Evolutionary conservation across 768 basidiomycete genomes (phyloP), one percentile per base, ranked within the genome.

Genomic region (Megacollybia marginata): DNA sequence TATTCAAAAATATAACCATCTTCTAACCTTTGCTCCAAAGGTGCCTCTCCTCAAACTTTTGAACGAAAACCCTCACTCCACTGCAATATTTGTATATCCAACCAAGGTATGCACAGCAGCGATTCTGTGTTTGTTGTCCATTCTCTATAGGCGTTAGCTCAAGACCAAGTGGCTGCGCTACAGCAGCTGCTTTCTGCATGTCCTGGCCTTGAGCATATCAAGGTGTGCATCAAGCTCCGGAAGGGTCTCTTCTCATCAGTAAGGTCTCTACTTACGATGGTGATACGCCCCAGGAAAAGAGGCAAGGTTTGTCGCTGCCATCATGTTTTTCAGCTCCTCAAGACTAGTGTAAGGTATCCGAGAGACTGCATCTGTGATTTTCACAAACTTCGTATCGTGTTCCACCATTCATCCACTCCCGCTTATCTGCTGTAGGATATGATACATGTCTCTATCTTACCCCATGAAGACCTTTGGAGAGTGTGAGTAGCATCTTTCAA

Each of bases 191-290:
- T 93, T 1, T 72, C 57, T 48, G 68, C 70, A 9, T 83, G 80
- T 62, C 71, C 79, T 0, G 78, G 80, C 9, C 69, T 92, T n/a
- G 77, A 78, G 49, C 70, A 82, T 46, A 61, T 85, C 35, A 72
- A 72, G 61, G 83, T 82, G 36, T 42, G 52, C 46, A 43, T 48
- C 19, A 33, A 20, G 18, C 20, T 11, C n/a, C 9, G 16, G 43
- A 46, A 18, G 23, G 23, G 23, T 3, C 33, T 33, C 42, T 28
- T 31, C 49, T 4, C 28, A 13, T 28, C 20, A 46, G 52, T 19
- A 47, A 80, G 78, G 73, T 90, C 11, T 80, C 80, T 2, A 93
- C 86, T 1, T 95, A 91, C 59, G 92, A 95, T 54, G 92, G 92
- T 0, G 92, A 95, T 59, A 94, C 92, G 0, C 81, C 85, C 0